A percentile compares a stretch with the other conserved stretches of the same genome.
These are phyloP conservation scores for Macadamia tetraphylla DNA, from an alignment of 164 flowering plant species.

Conservation along the genomic window DNA sequence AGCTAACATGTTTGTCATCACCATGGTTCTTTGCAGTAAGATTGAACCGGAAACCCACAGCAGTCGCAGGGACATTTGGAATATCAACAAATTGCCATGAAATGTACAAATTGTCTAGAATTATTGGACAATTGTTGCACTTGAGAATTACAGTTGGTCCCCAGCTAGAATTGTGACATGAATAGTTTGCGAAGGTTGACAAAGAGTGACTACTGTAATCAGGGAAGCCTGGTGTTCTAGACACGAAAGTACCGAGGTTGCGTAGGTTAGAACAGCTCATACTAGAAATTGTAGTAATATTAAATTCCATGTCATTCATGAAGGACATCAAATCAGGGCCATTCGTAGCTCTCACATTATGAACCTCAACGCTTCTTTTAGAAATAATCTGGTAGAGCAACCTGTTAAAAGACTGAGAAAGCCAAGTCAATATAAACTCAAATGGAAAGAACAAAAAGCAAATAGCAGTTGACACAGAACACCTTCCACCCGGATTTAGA, in stretches of 20 bases:
- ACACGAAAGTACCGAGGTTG: conserved; percentile 53
- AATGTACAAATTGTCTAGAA: conserved; percentile 49
- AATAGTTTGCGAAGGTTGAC: conserved; percentile 50
- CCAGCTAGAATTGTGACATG: conserved; percentile 67
- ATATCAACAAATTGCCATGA: conserved; percentile 96
- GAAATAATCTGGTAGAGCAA: conserved; percentile 82
- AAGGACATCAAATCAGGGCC: conserved; percentile 73
- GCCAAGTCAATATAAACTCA: conserved; percentile 18
- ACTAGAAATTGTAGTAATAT: conserved; percentile 77
- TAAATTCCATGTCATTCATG: conserved; percentile 80
- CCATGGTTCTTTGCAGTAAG: conserved; percentile 49
- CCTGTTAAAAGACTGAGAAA: conserved; percentile 43
- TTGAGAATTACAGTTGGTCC: conserved; percentile 72
- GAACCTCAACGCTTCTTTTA: conserved; percentile 77
- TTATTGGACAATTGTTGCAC: conserved; percentile 56
- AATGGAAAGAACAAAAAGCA: background rate
- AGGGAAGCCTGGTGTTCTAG: conserved; percentile 64
- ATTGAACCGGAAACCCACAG: conserved; percentile 91
- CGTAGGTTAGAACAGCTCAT: conserved; percentile 93
- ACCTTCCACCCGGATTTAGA: too few species aligned
- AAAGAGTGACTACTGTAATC: conserved; percentile 47
- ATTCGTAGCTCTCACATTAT: conserved; percentile 70
- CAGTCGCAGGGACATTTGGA: conserved; percentile 78
- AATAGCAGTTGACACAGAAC: background rate
- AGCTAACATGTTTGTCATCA: conserved; percentile 52